Evolutionary conservation across 768 basidiomycete species (phyloP).

Genomic region (Mycena pura): DNA sequence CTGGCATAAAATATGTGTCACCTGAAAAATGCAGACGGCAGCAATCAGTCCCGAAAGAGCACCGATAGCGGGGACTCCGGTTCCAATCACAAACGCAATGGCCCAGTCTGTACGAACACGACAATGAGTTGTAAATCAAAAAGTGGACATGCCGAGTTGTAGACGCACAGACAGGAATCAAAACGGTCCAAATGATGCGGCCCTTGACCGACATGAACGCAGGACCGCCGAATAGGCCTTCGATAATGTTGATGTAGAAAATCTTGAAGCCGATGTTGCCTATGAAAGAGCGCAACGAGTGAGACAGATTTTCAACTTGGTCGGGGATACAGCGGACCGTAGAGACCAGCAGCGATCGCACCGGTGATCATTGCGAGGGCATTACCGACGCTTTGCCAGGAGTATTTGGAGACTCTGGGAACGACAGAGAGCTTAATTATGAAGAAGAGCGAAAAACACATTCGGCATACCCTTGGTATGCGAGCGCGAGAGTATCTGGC

Average conservation of each 20-base stretch:
- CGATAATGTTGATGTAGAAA: constrained; percentile 7
- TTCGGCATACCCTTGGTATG: constrained; percentile 10
- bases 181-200: constrained; percentile 9
- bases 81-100: constrained; percentile 10
- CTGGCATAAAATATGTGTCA: constrained; percentile 8
- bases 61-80: constrained; percentile 8
- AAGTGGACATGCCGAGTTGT: constrained; percentile 8
- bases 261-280: constrained; percentile 12
- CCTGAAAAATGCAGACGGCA: constrained; percentile 11
- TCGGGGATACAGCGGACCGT: constrained; percentile 4
- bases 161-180: constrained; percentile 9
- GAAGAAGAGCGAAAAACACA: neutral
- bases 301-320: neutral
- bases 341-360: constrained; percentile 10
- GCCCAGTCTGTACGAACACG: constrained; percentile 2
- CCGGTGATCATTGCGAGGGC: constrained; percentile 7
- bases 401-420: constrained; percentile 5
- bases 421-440: constrained; percentile 7
- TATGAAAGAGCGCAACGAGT: constrained; percentile 8
- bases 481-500: constrained; percentile 7
- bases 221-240: constrained; percentile 3
- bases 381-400: constrained; percentile 10
- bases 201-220: constrained; percentile 10
- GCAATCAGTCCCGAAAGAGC: constrained; percentile 9
- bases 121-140: constrained; percentile 9